These are phyloP conservation scores for Axilococcus clingmanii DNA, from an alignment of 139 green algal species.

Conservation along the genomic window DNA sequence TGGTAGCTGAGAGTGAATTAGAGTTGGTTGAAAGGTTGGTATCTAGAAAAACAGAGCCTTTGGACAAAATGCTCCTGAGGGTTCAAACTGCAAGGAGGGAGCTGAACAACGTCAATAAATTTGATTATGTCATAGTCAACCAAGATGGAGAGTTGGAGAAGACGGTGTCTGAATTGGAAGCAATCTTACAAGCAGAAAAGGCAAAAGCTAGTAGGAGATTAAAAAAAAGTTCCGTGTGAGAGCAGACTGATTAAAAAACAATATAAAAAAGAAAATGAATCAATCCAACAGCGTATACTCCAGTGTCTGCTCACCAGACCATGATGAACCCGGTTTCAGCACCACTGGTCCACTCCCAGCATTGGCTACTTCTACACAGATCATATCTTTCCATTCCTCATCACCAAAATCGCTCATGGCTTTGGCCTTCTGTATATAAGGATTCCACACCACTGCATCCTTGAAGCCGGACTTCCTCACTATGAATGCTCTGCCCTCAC, in stretches of 20 bases:
- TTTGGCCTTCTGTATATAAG: slow-evolving; percentile 9
- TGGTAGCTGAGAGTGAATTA: slow-evolving; percentile 65
- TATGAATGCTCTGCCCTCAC: neutral
- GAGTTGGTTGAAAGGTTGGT: slow-evolving; percentile 71
- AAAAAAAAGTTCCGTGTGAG: neutral
- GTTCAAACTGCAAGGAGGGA: slow-evolving; percentile 72
- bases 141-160: slow-evolving; percentile 62
- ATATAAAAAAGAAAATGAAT: neutral
- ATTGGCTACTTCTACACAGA: slow-evolving; percentile 20
- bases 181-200: slow-evolving; percentile 84
- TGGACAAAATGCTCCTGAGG: slow-evolving; percentile 48
- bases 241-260: neutral
- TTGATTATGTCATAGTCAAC: slow-evolving; percentile 93
- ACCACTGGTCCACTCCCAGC: slow-evolving; percentile 11
- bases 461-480: slow-evolving; percentile 14
- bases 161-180: slow-evolving; percentile 54
- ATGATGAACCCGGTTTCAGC: slow-evolving; percentile 3
- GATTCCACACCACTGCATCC: slow-evolving; percentile 26
- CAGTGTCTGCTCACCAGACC: slow-evolving; percentile 3
- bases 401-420: slow-evolving; percentile 16
- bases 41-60: slow-evolving; percentile 73
- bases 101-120: slow-evolving; percentile 48
- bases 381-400: slow-evolving; percentile 18
- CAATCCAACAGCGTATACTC: neutral
- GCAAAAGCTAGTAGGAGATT: slow-evolving; percentile 1